Percentiles rank a stretch among this genome's conserved stretches.
phyloP scores from a whole-genome alignment of 1,284 basidiomycete species.

The Cystobasidium sp. region DNA sequence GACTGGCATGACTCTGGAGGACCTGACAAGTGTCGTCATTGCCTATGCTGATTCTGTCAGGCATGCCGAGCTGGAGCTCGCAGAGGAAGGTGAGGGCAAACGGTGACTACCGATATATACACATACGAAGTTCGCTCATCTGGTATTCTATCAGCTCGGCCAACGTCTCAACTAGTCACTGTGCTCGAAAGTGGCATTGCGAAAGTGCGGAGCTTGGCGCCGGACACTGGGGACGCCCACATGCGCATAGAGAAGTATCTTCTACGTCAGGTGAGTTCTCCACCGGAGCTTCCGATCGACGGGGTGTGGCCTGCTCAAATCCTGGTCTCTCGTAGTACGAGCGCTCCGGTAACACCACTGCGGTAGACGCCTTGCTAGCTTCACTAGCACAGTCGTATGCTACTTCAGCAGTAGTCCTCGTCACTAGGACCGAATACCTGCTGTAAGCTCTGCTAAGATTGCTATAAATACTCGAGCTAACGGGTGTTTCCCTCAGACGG shows the following conservation, averaged over 20 bases:
- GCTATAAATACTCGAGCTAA: conserved; percentile 58
- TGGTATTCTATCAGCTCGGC: not conserved
- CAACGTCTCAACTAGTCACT: conserved; percentile 16
- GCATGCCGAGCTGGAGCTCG: not conserved
- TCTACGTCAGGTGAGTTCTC: conserved; percentile 67
- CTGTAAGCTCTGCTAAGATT: conserved; percentile 59
- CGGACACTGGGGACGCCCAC: conserved; percentile 65
- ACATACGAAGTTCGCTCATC: not conserved
- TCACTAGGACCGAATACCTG: conserved; percentile 56
- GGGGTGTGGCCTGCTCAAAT: not conserved
- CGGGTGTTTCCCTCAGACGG: conserved; percentile 42
- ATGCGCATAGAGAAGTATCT: conserved; percentile 81
- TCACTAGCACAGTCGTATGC: conserved; percentile 48
- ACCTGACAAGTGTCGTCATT: conserved; percentile 62
- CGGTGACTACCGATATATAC: not conserved
- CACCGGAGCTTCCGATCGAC: not conserved
- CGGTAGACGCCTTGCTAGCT: conserved; percentile 52
- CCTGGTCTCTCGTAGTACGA: conserved; percentile 51
- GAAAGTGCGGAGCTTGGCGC: conserved; percentile 59
- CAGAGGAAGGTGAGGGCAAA: not conserved
- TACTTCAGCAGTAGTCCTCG: conserved; percentile 50
- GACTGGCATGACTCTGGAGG: conserved; percentile 62
- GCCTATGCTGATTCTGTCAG: conserved; percentile 49
- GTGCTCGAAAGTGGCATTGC: conserved; percentile 53
- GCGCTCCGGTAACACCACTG: conserved; percentile 49